Conservation (phyloP, 1,284 basidiomycete species). For the Apiotrichum akiyoshidainum region DNA sequence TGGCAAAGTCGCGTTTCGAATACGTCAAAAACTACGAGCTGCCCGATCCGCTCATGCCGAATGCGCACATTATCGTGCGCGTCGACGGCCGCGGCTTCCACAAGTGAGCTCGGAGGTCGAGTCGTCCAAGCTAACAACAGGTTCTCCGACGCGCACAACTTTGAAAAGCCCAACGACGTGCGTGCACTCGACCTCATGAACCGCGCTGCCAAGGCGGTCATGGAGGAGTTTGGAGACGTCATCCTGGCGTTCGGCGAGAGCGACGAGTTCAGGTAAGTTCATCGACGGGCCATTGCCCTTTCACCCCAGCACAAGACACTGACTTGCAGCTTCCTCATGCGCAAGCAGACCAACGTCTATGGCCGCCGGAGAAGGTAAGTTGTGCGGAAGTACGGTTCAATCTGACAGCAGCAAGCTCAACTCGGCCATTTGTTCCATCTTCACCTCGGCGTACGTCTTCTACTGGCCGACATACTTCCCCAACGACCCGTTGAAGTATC, state of each 20-base stretch:
- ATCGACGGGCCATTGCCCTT: too few species aligned
- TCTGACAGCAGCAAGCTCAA: constrained; percentile 69
- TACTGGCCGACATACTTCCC: constrained; percentile 77
- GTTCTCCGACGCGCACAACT: constrained; percentile 78
- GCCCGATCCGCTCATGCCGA: constrained; percentile 78
- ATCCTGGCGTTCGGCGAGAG: constrained; percentile 90
- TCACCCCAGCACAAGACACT: constrained; percentile 1
- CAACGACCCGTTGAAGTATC: constrained; percentile 64
- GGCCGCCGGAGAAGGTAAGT: constrained; percentile 67
- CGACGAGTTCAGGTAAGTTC: constrained; percentile 86
- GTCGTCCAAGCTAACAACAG: constrained; percentile 51
- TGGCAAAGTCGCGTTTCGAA: constrained; percentile 89
- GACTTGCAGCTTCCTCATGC: constrained; percentile 74
- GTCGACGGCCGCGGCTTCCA: constrained; percentile 95
- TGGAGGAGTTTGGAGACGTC: constrained; percentile 78
- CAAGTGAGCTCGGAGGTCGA: constrained; percentile 57
- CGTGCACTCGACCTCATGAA: constrained; percentile 90
- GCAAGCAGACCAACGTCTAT: constrained; percentile 70
- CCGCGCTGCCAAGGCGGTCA: constrained; percentile 73
- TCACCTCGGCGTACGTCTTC: constrained; percentile 89
- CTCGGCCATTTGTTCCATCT: constrained; percentile 81
- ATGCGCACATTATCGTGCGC: constrained; percentile 79
- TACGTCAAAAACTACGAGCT: constrained; percentile 91
- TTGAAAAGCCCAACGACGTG: constrained; percentile 87
- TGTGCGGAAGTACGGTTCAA: not conserved